These are phyloP conservation scores for Plicaturopsis crispa DNA, from an alignment of 768 basidiomycete species.

Conservation along the genomic window DNA sequence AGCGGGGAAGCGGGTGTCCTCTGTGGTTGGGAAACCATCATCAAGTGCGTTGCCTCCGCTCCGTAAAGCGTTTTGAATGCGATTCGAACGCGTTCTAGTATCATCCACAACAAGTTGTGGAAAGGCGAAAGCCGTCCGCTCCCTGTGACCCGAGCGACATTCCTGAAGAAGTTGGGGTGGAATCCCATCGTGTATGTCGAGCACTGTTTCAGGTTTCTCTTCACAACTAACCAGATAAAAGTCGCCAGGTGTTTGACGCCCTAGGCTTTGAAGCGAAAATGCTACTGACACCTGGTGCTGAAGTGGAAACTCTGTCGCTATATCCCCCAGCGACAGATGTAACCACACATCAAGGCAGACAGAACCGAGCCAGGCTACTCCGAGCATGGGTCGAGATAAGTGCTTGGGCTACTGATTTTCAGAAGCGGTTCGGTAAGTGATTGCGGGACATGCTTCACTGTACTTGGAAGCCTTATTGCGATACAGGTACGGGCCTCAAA, in stretches of 20 bases:
- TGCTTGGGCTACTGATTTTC: conserved; percentile 59
- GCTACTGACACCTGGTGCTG: conserved; percentile 17
- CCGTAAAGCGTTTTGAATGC: conserved; percentile 1
- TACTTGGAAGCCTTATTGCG: no score
- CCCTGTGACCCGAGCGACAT: conserved; percentile 43
- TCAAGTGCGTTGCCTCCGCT: conserved; percentile 40
- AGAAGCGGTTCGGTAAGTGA: conserved; percentile 34
- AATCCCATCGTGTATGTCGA: conserved; percentile 47
- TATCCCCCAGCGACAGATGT: no score
- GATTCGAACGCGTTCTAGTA: conserved; percentile 29
- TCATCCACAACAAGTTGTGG: conserved; percentile 74
- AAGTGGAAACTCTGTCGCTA: no score
- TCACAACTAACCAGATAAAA: conserved; percentile 13
- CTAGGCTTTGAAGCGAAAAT: conserved; percentile 30
- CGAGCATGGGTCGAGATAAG: conserved; percentile 76
- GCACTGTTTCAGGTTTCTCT: conserved; percentile 4
- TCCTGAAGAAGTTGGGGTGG: conserved; percentile 65
- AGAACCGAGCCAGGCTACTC: conserved; percentile 54
- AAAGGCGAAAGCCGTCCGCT: conserved; percentile 55
- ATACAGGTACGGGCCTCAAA: conserved; percentile 38
- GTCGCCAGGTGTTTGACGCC: conserved; percentile 31
- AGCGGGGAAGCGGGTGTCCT: conserved; percentile 47
- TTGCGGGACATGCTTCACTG: no score
- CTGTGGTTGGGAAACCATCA: conserved; percentile 56
- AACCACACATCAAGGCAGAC: conserved; percentile 34